Percentiles rank a stretch among this genome's conserved stretches.
Evolutionary conservation across 352 stramenopile species (phyloP).

Genomic region (Globisporangium heterothallicum): DNA sequence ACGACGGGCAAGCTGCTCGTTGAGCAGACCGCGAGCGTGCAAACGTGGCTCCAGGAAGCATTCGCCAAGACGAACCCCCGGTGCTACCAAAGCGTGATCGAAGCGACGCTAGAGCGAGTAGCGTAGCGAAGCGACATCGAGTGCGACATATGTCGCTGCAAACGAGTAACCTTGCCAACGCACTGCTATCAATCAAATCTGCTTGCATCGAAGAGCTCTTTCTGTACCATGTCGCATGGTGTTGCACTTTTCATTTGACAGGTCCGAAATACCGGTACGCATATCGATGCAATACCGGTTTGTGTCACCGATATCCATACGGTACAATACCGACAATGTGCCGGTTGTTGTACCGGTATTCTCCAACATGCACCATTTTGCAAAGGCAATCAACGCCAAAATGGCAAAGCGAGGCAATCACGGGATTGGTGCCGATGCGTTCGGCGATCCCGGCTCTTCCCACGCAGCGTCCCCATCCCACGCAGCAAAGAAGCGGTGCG

Average conservation of each 20-base stretch:
- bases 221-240: too few relatives aligned
- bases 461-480: not conserved
- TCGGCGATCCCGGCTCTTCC: not conserved
- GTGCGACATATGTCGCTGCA: not conserved
- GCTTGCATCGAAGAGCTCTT: too few relatives aligned
- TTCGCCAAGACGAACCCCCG: slow-evolving; percentile 4
- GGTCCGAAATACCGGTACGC: too few relatives aligned
- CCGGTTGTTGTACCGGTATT: too few relatives aligned
- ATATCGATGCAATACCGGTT: too few relatives aligned
- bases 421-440: not conserved
- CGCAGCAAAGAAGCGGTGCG: not conserved
- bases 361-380: too few relatives aligned
- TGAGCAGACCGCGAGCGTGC: slow-evolving; percentile 2
- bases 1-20: not conserved
- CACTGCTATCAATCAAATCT: too few relatives aligned
- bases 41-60: slow-evolving; percentile 3
- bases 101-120: not conserved
- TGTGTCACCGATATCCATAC: too few relatives aligned
- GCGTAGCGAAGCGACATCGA: not conserved
- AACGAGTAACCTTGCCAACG: not conserved
- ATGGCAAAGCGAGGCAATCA: not conserved
- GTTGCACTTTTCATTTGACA: too few relatives aligned
- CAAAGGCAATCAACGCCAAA: not conserved
- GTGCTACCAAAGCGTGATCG: slow-evolving; percentile 4
- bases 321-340: too few relatives aligned